These are phyloP conservation scores for Irpex lacteus DNA, from an alignment of 1,284 basidiomycete species.

Conservation along the genomic window DNA sequence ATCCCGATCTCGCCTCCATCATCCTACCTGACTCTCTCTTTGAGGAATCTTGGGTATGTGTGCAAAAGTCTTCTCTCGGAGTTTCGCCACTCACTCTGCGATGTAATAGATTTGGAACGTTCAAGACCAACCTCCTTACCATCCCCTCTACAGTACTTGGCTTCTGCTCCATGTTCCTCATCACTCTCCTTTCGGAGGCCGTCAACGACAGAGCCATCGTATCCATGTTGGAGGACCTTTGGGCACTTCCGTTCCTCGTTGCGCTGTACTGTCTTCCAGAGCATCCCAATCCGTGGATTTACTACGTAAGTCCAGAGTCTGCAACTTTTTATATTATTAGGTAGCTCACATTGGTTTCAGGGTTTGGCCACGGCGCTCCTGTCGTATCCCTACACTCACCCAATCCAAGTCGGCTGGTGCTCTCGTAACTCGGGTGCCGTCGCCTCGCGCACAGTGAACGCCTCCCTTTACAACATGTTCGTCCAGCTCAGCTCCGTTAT, in stretches of 20 bases:
- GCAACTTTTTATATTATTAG: neutral
- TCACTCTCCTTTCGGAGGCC: slow-evolving; percentile 44
- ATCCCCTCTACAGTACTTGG: slow-evolving; percentile 35
- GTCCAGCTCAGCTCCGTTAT: slow-evolving; percentile 45
- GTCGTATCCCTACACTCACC: slow-evolving; percentile 34
- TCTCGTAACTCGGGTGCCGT: slow-evolving; percentile 55
- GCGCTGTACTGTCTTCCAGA: slow-evolving; percentile 43
- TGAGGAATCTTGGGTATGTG: slow-evolving; percentile 48
- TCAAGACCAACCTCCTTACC: slow-evolving; percentile 32
- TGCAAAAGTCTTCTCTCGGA: neutral
- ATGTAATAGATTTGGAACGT: slow-evolving; percentile 28
- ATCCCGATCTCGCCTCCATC: slow-evolving; percentile 26
- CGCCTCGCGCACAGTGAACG: slow-evolving; percentile 52
- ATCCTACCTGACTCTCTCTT: slow-evolving; percentile 55
- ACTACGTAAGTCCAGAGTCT: slow-evolving; percentile 31
- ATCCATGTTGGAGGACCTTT: slow-evolving; percentile 47
- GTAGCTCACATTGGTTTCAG: slow-evolving; percentile 14
- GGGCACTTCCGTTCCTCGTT: slow-evolving; percentile 51
- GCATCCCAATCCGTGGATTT: slow-evolving; percentile 46
- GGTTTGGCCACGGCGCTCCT: slow-evolving; percentile 28
- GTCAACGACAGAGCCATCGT: slow-evolving; percentile 45
- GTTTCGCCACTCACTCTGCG: neutral
- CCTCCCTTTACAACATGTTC: slow-evolving; percentile 58
- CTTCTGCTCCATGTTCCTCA: slow-evolving; percentile 41
- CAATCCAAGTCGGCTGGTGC: slow-evolving; percentile 50